These are phyloP conservation scores for Globisporangium nagaii DNA, from an alignment of 352 stramenopile genomes.

Conservation along the genomic window DNA sequence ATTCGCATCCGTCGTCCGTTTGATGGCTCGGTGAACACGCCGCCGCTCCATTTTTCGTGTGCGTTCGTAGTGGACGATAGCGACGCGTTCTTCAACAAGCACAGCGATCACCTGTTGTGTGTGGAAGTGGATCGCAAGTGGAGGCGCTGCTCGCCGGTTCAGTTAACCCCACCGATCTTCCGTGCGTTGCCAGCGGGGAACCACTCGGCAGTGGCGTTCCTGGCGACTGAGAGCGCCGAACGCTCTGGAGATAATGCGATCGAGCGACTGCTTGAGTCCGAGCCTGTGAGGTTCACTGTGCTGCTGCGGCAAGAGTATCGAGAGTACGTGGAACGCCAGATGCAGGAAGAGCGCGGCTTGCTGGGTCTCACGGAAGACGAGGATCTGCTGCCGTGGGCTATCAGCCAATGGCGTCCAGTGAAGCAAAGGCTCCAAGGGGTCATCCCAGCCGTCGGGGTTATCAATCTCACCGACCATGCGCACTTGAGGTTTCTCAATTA, in stretches of 20 bases:
- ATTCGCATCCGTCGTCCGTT: background rate
- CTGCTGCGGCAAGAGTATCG: background rate
- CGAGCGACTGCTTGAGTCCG: background rate
- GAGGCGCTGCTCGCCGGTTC: background rate
- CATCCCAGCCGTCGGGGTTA: no score
- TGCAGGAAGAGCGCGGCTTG: background rate
- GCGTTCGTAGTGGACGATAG: background rate
- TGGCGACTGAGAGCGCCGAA: background rate
- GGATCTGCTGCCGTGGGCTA: constrained; percentile 12
- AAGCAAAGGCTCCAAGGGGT: no score
- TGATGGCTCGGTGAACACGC: constrained; percentile 2
- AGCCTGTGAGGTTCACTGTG: constrained; percentile 2
- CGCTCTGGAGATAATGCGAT: background rate
- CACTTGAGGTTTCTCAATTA: background rate
- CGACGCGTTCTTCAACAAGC: background rate
- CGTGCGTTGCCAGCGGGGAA: background rate
- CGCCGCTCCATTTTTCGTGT: background rate
- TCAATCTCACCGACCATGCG: no score
- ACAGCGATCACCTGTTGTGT: background rate
- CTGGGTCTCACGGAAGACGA: background rate
- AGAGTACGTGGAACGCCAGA: background rate
- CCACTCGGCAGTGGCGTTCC: constrained; percentile 1
- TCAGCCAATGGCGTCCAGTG: background rate
- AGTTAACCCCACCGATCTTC: background rate
- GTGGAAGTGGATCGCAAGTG: constrained; percentile 3